phyloP scores from a whole-genome alignment of 2,329 filamentous ascomycete genomes.

The Sclerotinia nivalis region DNA sequence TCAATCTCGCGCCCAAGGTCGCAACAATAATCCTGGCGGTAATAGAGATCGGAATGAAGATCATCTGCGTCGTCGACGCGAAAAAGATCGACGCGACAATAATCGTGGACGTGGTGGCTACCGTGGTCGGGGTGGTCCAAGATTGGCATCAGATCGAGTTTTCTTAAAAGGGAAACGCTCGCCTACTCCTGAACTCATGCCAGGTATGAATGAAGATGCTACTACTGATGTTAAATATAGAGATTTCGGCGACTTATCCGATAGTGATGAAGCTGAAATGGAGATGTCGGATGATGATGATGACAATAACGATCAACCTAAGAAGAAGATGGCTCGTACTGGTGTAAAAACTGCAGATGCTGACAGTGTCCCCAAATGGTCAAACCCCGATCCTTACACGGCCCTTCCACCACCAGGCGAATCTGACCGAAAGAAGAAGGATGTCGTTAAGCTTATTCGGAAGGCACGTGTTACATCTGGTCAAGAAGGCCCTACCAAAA shows the following conservation, averaged over 20 bases:
- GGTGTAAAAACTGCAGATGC: conserved; percentile 45
- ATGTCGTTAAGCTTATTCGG: conserved; percentile 87
- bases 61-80: conserved; percentile 8
- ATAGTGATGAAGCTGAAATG: conserved; percentile 63
- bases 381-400: conserved; percentile 93
- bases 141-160: conserved; percentile 40
- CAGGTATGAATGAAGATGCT: conserved; percentile 40
- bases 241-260: conserved; percentile 58
- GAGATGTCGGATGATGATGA: conserved; percentile 55
- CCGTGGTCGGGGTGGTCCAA: conserved; percentile 36
- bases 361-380: conserved; percentile 72
- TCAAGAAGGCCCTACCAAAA: conserved; percentile 48
- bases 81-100: conserved; percentile 6
- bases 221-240: conserved; percentile 51
- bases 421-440: conserved; percentile 70
- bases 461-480: conserved; percentile 73
- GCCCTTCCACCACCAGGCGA: conserved; percentile 79
- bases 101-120: conserved; percentile 33
- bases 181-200: conserved; percentile 43
- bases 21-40: conserved; percentile 23
- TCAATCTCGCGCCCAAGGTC: conserved; percentile 33
- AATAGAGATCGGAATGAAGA: conserved; percentile 20
- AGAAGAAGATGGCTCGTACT: conserved; percentile 48
- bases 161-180: conserved; percentile 42
- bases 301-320: conserved; percentile 43